Evolutionary conservation across 169 alveolate species (phyloP).

Genomic region (Perkinsus marinus): DNA sequence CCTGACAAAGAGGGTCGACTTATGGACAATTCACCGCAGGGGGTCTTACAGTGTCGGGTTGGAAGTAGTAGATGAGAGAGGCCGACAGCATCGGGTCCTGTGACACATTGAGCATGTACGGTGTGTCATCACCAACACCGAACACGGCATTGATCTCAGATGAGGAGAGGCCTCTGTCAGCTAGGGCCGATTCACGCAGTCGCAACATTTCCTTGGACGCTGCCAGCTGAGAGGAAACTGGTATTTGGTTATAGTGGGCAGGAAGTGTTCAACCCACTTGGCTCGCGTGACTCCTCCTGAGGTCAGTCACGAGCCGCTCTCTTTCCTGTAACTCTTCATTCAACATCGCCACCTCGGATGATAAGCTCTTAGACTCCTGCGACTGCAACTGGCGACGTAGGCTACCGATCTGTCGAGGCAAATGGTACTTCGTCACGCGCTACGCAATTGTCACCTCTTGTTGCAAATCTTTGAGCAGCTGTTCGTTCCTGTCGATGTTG

Average conservation of each 20-base stretch:
- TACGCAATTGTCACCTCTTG: neutral
- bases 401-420: neutral
- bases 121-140: neutral
- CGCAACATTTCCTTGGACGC: neutral
- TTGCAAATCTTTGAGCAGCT: neutral
- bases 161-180: neutral
- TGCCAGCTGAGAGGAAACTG: neutral
- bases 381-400: neutral
- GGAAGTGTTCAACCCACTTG: neutral
- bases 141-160: neutral
- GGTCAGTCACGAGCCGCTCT: neutral
- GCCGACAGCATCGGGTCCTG: neutral
- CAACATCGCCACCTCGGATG: neutral
- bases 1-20: neutral
- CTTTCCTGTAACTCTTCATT: neutral
- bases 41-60: neutral
- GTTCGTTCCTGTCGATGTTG: neutral
- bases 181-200: neutral
- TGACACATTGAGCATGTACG: neutral
- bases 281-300: neutral
- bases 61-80: slow-evolving; percentile 11
- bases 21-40: neutral
- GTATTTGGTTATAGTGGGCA: neutral
- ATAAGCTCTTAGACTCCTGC: neutral
- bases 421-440: neutral